Base-by-base conservation (phyloP, 495 filamentous ascomycete genomes). In the Penicillium tannophilum region DNA sequence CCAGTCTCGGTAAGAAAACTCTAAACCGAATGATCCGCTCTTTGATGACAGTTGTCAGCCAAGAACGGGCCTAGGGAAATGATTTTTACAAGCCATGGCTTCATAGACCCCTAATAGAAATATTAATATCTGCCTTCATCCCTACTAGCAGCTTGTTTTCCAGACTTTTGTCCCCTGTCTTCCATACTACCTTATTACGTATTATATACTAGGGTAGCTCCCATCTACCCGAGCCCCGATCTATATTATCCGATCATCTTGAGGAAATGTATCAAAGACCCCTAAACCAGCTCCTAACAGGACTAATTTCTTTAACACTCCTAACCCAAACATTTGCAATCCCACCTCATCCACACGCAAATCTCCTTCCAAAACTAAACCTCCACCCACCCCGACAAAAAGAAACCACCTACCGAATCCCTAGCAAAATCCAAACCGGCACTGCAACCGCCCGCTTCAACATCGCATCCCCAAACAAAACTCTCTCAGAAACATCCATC, bases 361-460 rank as follows among this genome's bases (percentile, higher is more conserved):
- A 17, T 4, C 12, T 31, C 46, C 19, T 20, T 16, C 23, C 24
- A 26, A n/a, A 23, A 41, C 20, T 3, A 28, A 7, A 28, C 45
- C 45, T 19, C 31, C 42, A 12, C 2, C 4, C 20, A 28, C 10
- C 16, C 39, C n/a, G 20, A 36, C 16, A 2, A 6, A 26, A 28
- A 16, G 9, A 16, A 7, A 16, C 26, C 0, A 20, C 14, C 33
- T 67, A 61, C 36, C n/a, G 30, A 12, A 67, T 67, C 44, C 55
- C 67, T 6, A 56, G 43, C 20, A 6, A 28, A 5, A 52, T 58
- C 6, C 54, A 69, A 30, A 59, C 63, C n/a, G 52, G 56, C 45
- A 36, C 47, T 3, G 50, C 49, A 33, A 45, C 41, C 28, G 59
- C 41, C 23, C 54, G 44, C 33, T 65, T 67, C 19, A 50, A 58